Evolutionary conservation across 192 early-diverging fungal species (phyloP), one percentile per base, ranked within the genome.

Genomic region (Umbelopsis sp.): DNA sequence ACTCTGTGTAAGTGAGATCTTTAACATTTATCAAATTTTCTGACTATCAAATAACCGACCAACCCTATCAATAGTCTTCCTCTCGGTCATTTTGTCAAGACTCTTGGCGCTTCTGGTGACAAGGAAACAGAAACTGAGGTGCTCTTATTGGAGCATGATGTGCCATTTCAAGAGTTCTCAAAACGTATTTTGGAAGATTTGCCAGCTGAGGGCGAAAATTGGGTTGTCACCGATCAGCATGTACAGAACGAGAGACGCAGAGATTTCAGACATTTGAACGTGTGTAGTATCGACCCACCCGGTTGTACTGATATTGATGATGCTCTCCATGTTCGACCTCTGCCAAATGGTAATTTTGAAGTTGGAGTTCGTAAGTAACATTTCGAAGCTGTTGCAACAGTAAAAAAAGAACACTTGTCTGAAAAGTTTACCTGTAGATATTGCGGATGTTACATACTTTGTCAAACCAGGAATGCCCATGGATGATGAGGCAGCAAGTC

Each of bases 231-330:
- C 35, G 85, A 91, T 21, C 81, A 91, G 7, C 89, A 95, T 72
- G 85, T 91, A 44, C 70, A 88, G 27, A 73, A 88, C 33, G 77
- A 80, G 10, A 88, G 87, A 7, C 83, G 98, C 44, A 83, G 77
- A 16, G 98, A 99, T 75, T 89, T 98, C 70, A 86, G 97, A 46
- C 64, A 84, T 49, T 70, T 96, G 52, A 88, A 96, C 72, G 82
- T 99, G 2, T 98, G 96, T 82, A 95, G 93, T 79, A 99, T 99
- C 67, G 98, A 99, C 88, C 98, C 98, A 45, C 98, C 98, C 45
- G 93, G 81, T 69, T 99, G 98, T 88, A 97, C 96, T 0, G 98
- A 99, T 87, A 99, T 99, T 64, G 98, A 99, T 83, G 98, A 99
- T 84, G 96, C 98, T 0, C 86, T 99, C 41, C 98, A 99, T 71